phyloP scores from a whole-genome alignment of 2,329 filamentous ascomycete genomes.

The Paracamarosporium sp. region DNA sequence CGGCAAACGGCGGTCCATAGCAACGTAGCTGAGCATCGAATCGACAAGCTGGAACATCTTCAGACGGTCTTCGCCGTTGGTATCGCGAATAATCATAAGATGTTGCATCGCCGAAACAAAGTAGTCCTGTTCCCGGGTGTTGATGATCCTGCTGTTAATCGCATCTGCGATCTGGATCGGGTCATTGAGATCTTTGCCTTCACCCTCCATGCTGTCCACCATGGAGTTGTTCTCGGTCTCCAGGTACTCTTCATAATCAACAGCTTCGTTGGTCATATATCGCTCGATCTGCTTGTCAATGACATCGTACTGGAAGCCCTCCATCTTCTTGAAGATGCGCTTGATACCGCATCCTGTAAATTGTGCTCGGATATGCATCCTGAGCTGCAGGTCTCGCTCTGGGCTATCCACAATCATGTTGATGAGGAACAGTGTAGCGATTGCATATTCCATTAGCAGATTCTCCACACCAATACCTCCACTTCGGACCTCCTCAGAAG shows the following conservation, averaged over 20 bases:
- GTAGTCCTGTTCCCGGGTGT: slow-evolving; percentile 89
- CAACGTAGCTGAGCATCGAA: slow-evolving; percentile 98
- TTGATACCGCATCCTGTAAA: slow-evolving; percentile 96
- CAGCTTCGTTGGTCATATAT: slow-evolving; percentile 91
- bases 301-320: slow-evolving; percentile 95
- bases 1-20: slow-evolving; percentile 93
- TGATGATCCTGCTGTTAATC: slow-evolving; percentile 83
- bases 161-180: slow-evolving; percentile 93
- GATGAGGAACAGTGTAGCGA: slow-evolving; percentile 91
- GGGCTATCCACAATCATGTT: slow-evolving; percentile 96
- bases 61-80: slow-evolving; percentile 87
- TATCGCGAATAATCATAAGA: slow-evolving; percentile 88
- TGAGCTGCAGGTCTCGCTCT: slow-evolving; percentile 84
- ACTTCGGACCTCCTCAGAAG: slow-evolving; percentile 93
- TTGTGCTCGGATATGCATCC: slow-evolving; percentile 93
- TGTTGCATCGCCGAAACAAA: slow-evolving; percentile 96
- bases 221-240: slow-evolving; percentile 90
- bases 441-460: slow-evolving; percentile 97
- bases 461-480: slow-evolving; percentile 99
- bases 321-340: slow-evolving; percentile 94
- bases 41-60: slow-evolving; percentile 98
- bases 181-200: slow-evolving; percentile 90
- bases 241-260: slow-evolving; percentile 97
- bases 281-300: slow-evolving; percentile 98
- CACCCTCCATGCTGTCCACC: slow-evolving; percentile 84